phyloP scores from a whole-genome alignment of 192 early-diverging fungal genomes.

The Radiomyces spectabilis region DNA sequence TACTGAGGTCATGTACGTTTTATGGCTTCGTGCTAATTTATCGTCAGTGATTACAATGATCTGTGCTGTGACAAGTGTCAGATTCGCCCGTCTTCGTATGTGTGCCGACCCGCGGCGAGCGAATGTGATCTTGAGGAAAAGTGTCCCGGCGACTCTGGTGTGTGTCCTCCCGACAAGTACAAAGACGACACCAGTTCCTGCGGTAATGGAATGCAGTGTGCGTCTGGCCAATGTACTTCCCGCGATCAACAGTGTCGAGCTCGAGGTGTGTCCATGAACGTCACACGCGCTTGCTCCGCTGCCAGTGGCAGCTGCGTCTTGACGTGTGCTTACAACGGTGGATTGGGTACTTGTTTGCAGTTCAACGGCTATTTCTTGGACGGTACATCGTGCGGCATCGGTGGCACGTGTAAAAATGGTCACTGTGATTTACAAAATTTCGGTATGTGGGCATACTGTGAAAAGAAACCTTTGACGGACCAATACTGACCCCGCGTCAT shows the following conservation, averaged over 20 bases:
- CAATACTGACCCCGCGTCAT: slow-evolving; percentile 3
- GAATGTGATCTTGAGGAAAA: slow-evolving; percentile 77
- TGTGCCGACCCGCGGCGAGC: slow-evolving; percentile 70
- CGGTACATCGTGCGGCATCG: slow-evolving; percentile 66
- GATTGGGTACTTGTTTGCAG: slow-evolving; percentile 35
- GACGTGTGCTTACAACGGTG: slow-evolving; percentile 51
- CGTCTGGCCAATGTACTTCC: slow-evolving; percentile 70
- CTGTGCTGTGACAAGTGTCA: slow-evolving; percentile 78
- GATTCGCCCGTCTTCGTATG: slow-evolving; percentile 44
- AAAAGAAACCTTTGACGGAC: background rate
- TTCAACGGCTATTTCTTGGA: slow-evolving; percentile 63
- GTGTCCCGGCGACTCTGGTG: slow-evolving; percentile 63
- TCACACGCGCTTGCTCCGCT: slow-evolving; percentile 48
- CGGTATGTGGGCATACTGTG: slow-evolving; percentile 8
- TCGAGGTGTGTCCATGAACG: slow-evolving; percentile 48
- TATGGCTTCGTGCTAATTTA: background rate
- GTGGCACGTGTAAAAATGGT: slow-evolving; percentile 56
- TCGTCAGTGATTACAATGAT: slow-evolving; percentile 68
- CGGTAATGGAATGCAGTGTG: slow-evolving; percentile 52
- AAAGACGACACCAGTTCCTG: slow-evolving; percentile 64
- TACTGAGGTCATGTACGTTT: too few species aligned
- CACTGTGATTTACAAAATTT: slow-evolving; percentile 29
- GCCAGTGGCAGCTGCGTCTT: slow-evolving; percentile 53
- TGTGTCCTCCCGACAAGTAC: slow-evolving; percentile 68
- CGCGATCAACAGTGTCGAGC: slow-evolving; percentile 63